Percentiles rank a stretch among this genome's conserved stretches.
Evolutionary conservation across 352 stramenopile species (phyloP).

Genomic region (Pythium insidiosum): DNA sequence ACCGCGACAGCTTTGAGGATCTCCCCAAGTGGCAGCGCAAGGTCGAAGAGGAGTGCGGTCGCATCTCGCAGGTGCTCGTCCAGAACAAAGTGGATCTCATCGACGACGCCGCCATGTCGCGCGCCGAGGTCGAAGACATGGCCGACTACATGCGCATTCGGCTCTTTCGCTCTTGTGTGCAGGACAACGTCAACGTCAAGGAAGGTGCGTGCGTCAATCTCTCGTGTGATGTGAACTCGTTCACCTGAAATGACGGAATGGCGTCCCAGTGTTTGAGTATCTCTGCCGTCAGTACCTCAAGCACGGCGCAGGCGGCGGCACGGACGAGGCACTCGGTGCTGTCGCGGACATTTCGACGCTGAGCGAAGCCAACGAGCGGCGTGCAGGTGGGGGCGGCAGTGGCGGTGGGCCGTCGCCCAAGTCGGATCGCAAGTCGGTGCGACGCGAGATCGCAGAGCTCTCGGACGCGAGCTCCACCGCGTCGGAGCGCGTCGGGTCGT

Average conservation of each 20-base stretch:
- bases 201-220: too few relatives aligned
- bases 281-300: conserved; percentile 45
- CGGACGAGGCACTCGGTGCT: conserved; percentile 25
- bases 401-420: too few relatives aligned
- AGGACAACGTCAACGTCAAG: conserved; percentile 69
- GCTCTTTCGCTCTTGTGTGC: conserved; percentile 53
- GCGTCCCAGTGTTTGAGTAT: conserved; percentile 39
- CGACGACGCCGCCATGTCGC: conserved; percentile 49
- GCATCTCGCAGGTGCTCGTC: conserved; percentile 56
- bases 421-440: too few relatives aligned
- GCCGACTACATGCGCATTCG: conserved; percentile 43
- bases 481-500: too few relatives aligned
- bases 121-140: conserved; percentile 56
- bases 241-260: too few relatives aligned
- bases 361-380: conserved; percentile 20
- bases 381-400: conserved; percentile 10
- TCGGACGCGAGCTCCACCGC: too few relatives aligned
- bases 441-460: too few relatives aligned
- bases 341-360: conserved; percentile 49
- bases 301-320: conserved; percentile 14
- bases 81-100: conserved; percentile 74
- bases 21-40: conserved; percentile 65
- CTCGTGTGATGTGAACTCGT: too few relatives aligned
- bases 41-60: conserved; percentile 57
- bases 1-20: conserved; percentile 65